phyloP scores from a whole-genome alignment of 768 basidiomycete genomes.

The Podaxis sp. region DNA sequence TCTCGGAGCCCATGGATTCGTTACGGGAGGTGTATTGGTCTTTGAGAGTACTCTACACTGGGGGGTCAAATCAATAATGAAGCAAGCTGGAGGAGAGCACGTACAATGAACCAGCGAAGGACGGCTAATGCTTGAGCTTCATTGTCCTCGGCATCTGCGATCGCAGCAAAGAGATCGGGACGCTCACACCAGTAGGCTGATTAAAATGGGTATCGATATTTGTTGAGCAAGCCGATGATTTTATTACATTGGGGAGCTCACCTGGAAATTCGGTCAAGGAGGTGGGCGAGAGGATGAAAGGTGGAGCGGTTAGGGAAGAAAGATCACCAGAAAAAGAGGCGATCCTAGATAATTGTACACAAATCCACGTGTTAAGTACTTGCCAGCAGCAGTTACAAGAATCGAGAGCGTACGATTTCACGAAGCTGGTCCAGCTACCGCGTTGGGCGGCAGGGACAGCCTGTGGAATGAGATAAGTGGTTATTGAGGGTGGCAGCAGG shows the following conservation, averaged over 20 bases:
- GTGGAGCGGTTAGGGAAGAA: slow-evolving; percentile 78
- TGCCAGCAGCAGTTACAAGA: slow-evolving; percentile 5
- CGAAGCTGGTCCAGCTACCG: slow-evolving; percentile 83
- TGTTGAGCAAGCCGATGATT: not conserved
- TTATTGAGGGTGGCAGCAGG: too few species aligned
- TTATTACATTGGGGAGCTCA: slow-evolving; percentile 25
- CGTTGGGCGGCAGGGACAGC: slow-evolving; percentile 83
- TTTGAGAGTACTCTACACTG: slow-evolving; percentile 75
- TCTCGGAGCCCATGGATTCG: slow-evolving; percentile 80
- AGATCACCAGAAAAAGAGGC: slow-evolving; percentile 87
- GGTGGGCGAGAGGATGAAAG: slow-evolving; percentile 88
- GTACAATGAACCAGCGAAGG: slow-evolving; percentile 92
- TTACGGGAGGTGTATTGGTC: slow-evolving; percentile 95
- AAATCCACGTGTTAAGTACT: not conserved
- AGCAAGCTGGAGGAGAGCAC: slow-evolving; percentile 20
- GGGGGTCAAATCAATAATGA: not conserved
- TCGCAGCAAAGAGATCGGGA: slow-evolving; percentile 83
- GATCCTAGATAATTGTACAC: slow-evolving; percentile 42
- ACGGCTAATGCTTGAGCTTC: slow-evolving; percentile 71
- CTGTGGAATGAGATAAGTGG: slow-evolving; percentile 22
- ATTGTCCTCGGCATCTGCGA: slow-evolving; percentile 68
- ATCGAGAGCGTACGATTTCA: slow-evolving; percentile 69
- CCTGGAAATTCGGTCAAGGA: slow-evolving; percentile 92
- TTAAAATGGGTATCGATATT: not conserved
- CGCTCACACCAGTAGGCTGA: slow-evolving; percentile 97